A percentile compares a stretch with the other conserved stretches of the same genome.
phyloP scores from a whole-genome alignment of 78 protist species.

The Dictyostelium intermedium region DNA sequence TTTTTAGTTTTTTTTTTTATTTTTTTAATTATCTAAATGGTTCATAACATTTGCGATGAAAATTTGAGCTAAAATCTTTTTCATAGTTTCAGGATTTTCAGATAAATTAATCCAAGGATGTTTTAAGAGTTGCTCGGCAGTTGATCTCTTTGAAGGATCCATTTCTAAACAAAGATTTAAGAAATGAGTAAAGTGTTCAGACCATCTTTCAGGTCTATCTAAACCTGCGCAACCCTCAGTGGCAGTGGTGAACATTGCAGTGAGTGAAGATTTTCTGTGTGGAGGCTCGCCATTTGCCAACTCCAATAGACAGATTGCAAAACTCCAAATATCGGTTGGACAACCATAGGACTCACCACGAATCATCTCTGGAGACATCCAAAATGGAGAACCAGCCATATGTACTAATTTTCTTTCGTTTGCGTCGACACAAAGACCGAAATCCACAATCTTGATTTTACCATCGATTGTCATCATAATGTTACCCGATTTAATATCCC shows the following conservation, averaged over 20 bases:
- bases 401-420: constrained; percentile 64
- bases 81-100: constrained; percentile 79
- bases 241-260: constrained; percentile 79
- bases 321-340: constrained; percentile 79
- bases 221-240: constrained; percentile 56
- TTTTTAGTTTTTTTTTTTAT: no score
- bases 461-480: constrained; percentile 85
- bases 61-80: constrained; percentile 66
- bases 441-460: constrained; percentile 82
- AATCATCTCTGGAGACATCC: constrained; percentile 88
- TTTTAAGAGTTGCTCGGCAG: constrained; percentile 72
- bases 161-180: constrained; percentile 54
- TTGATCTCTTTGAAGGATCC: constrained; percentile 67
- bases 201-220: constrained; percentile 62
- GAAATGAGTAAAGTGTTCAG: constrained; percentile 28
- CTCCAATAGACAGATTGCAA: constrained; percentile 79
- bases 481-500: constrained; percentile 81
- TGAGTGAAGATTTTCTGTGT: constrained; percentile 57
- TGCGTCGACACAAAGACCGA: constrained; percentile 77
- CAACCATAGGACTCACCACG: constrained; percentile 72
- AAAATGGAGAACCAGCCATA: constrained; percentile 88
- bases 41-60: constrained; percentile 75
- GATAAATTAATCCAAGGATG: constrained; percentile 66
- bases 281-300: constrained; percentile 82
- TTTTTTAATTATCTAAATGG: constrained; percentile 29